Conservation (phyloP, 2,329 filamentous ascomycete species). For the Rutstroemia sp. region DNA sequence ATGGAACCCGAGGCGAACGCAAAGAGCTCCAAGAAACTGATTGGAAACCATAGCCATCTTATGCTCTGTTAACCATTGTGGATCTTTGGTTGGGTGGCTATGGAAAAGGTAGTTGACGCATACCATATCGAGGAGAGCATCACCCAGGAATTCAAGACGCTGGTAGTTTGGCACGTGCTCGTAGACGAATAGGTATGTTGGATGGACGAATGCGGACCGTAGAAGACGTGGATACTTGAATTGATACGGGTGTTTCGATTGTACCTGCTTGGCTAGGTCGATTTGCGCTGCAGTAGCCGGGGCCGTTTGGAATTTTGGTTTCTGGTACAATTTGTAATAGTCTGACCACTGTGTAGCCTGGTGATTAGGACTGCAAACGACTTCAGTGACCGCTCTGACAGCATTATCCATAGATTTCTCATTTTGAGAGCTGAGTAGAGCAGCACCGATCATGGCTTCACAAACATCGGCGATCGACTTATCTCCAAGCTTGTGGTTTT, state of each 20-base stretch:
- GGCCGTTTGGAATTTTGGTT: constrained; percentile 63
- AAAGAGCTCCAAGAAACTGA: constrained; percentile 79
- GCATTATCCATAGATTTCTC: constrained; percentile 46
- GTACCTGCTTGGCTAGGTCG: constrained; percentile 59
- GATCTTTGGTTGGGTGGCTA: constrained; percentile 69
- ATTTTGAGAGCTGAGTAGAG: constrained; percentile 46
- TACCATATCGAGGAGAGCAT: constrained; percentile 79
- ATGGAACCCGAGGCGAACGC: constrained; percentile 72
- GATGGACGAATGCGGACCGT: constrained; percentile 80
- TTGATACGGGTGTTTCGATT: constrained; percentile 46
- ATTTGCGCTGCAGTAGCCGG: constrained; percentile 57
- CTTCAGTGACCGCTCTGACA: constrained; percentile 54
- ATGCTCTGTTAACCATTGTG: constrained; percentile 96
- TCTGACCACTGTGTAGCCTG: constrained; percentile 61
- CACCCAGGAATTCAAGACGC: constrained; percentile 84
- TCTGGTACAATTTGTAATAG: constrained; percentile 62
- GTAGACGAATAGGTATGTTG: constrained; percentile 68
- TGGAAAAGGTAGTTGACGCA: constrained; percentile 78
- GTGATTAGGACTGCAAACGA: constrained; percentile 67
- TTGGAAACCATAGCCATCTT: constrained; percentile 99
- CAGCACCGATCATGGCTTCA: constrained; percentile 87
- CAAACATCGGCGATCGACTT: constrained; percentile 94
- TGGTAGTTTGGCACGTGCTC: constrained; percentile 85
- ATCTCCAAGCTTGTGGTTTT: constrained; percentile 65
- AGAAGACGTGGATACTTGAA: constrained; percentile 74